phyloP scores from a whole-genome alignment of 1,139 yeast genomes.

The Yamadazyma sp. region DNA sequence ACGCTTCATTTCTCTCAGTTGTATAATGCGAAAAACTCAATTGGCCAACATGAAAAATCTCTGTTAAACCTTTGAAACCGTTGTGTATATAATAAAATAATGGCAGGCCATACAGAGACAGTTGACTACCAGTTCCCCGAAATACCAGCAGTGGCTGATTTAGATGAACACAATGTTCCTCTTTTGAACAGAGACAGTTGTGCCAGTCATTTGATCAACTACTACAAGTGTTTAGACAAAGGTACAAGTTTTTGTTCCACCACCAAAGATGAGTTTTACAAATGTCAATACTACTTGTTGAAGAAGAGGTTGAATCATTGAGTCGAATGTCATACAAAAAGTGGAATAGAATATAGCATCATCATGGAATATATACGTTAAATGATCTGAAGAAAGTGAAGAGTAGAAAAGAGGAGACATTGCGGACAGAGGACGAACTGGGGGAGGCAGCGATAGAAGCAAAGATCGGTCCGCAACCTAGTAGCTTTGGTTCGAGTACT shows the following conservation, averaged over 20 bases:
- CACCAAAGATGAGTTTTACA: slow-evolving; percentile 48
- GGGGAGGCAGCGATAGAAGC: too few relatives aligned
- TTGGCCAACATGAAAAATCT: slow-evolving; percentile 7
- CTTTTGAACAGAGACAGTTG: slow-evolving; percentile 49
- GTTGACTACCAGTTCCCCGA: slow-evolving; percentile 25
- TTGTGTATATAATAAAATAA: slow-evolving; percentile 1
- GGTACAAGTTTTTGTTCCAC: slow-evolving; percentile 44
- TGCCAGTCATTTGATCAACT: slow-evolving; percentile 46
- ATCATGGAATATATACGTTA: slow-evolving; percentile 1
- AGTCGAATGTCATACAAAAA: not conserved
- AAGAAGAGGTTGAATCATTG: slow-evolving; percentile 37
- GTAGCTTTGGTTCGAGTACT: too few relatives aligned
- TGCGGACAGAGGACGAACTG: too few relatives aligned
- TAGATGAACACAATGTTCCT: slow-evolving; percentile 47
- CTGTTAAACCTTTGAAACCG: not conserved
- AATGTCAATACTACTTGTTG: slow-evolving; percentile 47
- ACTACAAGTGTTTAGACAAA: slow-evolving; percentile 48
- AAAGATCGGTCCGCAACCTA: too few relatives aligned
- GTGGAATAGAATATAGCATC: slow-evolving; percentile 1
- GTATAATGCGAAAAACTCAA: slow-evolving; percentile 8
- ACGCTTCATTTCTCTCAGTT: slow-evolving; percentile 2
- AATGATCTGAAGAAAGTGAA: not conserved
- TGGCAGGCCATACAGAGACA: slow-evolving; percentile 10
- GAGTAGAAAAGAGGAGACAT: not conserved
- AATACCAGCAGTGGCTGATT: slow-evolving; percentile 27